Percentiles rank a stretch among this genome's conserved stretches.
Conservation (phyloP, 140 eudicot genomes). For the Cichorium intybus region DNA sequence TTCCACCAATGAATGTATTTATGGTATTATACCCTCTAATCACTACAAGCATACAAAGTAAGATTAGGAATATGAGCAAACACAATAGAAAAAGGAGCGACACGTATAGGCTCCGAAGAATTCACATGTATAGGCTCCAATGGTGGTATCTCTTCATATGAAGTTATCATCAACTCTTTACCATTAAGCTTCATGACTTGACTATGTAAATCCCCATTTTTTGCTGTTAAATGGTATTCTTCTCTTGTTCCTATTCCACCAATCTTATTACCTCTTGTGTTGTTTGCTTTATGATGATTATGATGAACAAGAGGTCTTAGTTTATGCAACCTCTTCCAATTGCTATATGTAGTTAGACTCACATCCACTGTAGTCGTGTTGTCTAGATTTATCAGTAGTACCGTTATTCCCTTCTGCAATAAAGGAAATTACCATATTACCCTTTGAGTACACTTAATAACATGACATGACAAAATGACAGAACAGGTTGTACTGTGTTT, state of each 20-base stretch:
- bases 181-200: slow-evolving; percentile 76
- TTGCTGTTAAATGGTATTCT: slow-evolving; percentile 82
- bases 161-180: slow-evolving; percentile 34
- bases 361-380: slow-evolving; percentile 43
- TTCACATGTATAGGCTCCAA: slow-evolving; percentile 56
- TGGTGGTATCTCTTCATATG: slow-evolving; percentile 56
- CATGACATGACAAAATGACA: too few species aligned
- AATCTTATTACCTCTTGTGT: slow-evolving; percentile 10
- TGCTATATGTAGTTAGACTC: slow-evolving; percentile 30
- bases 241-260: slow-evolving; percentile 38
- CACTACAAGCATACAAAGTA: slow-evolving; percentile 60
- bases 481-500: not conserved
- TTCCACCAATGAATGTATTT: slow-evolving; percentile 7
- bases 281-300: slow-evolving; percentile 32
- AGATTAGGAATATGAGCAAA: slow-evolving; percentile 67
- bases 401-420: slow-evolving; percentile 64
- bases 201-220: slow-evolving; percentile 70
- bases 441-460: not conserved
- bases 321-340: slow-evolving; percentile 17
- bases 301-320: slow-evolving; percentile 31
- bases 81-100: slow-evolving; percentile 72
- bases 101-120: slow-evolving; percentile 54
- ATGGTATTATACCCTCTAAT: slow-evolving; percentile 14
- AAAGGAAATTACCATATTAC: slow-evolving; percentile 21
- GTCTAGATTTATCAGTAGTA: slow-evolving; percentile 68